Evolutionary conservation across 768 basidiomycete genomes (phyloP), one percentile per base, ranked within the genome.

Genomic region (Kwoniella sp.): DNA sequence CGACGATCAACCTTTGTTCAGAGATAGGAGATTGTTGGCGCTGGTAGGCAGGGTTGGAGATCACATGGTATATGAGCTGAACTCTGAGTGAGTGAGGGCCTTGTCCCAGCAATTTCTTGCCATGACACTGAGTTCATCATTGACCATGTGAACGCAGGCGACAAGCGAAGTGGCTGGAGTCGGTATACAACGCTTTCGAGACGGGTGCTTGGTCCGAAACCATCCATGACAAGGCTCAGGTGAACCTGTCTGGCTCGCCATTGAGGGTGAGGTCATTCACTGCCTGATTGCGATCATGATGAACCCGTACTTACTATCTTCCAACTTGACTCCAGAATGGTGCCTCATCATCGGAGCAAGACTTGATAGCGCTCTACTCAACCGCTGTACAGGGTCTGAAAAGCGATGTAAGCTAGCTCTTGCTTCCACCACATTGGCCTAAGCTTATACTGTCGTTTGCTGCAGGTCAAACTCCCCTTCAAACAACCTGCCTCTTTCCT

Each of bases 21-120:
- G 67, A n/a, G 85, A 87, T 68, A 72, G 82, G 11, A 82, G 90
- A 45, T 76, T 94, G 23, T 77, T 93, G 4, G 81, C 81, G 12
- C 85, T 86, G 3, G 86, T 87, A 1, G 88, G 86, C 1, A 85
- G 86, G 58, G 86, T 96, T 25, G 82, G 92, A 34, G 87, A 84
- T 37, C 76, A 88, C 11, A 81, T 97, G 2, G 84, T 87, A 2
- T 89, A 89, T 80, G 85, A 86, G 12, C 75, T 91, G 55, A 77
- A 85, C 5, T 76, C 81, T 2, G 85, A 86, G 95, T 96, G 69
- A 81, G 92, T 86, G 2, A 11, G 52, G 13, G 45, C 29, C 26
- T 58, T 41, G 4, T 20, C 48, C 41, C 2, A 13, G 23, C 53
- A 55, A 25, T 65, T 67, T 22, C 8, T n/a, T n/a, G n/a, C n/a